Percentiles rank a stretch among this genome's conserved stretches.
phyloP scores from a whole-genome alignment of 805 yeast genomes.

The Lachancea fermentati region DNA sequence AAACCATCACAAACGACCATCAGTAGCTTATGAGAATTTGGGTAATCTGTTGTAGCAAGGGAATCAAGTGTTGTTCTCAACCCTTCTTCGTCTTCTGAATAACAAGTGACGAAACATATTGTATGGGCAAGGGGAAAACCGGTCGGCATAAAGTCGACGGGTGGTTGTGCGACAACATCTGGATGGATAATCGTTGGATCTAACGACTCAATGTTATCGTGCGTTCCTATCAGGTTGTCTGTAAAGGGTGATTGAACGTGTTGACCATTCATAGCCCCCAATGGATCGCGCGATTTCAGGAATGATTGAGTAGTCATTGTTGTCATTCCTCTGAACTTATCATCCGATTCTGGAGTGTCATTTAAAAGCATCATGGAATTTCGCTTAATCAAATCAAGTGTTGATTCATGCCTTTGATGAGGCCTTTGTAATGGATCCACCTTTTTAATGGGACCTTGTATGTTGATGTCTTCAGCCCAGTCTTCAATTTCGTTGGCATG shows the following conservation, averaged over 20 bases:
- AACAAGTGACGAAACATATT: slow-evolving; percentile 81
- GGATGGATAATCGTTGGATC: slow-evolving; percentile 61
- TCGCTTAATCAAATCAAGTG: slow-evolving; percentile 7
- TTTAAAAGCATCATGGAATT: slow-evolving; percentile 8
- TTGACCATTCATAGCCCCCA: neutral
- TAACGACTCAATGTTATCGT: slow-evolving; percentile 38
- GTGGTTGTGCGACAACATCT: slow-evolving; percentile 87
- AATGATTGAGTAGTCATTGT: slow-evolving; percentile 59
- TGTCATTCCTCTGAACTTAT: slow-evolving; percentile 28
- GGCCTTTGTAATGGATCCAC: slow-evolving; percentile 52
- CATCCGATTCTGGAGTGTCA: neutral
- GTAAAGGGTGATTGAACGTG: slow-evolving; percentile 8
- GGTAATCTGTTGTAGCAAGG: slow-evolving; percentile 89
- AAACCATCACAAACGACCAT: slow-evolving; percentile 89
- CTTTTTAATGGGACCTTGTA: slow-evolving; percentile 46
- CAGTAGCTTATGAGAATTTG: slow-evolving; percentile 87
- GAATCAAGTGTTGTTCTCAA: slow-evolving; percentile 87
- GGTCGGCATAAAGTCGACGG: slow-evolving; percentile 80
- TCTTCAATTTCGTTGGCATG: slow-evolving; percentile 68
- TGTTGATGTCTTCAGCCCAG: slow-evolving; percentile 70
- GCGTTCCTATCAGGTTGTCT: slow-evolving; percentile 2
- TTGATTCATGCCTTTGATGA: slow-evolving; percentile 4
- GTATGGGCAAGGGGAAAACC: slow-evolving; percentile 73
- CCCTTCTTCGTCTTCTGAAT: slow-evolving; percentile 87
- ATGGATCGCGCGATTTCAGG: slow-evolving; percentile 3